Base-by-base conservation (phyloP, 768 basidiomycete genomes). In the Lactifluus echinatus region DNA sequence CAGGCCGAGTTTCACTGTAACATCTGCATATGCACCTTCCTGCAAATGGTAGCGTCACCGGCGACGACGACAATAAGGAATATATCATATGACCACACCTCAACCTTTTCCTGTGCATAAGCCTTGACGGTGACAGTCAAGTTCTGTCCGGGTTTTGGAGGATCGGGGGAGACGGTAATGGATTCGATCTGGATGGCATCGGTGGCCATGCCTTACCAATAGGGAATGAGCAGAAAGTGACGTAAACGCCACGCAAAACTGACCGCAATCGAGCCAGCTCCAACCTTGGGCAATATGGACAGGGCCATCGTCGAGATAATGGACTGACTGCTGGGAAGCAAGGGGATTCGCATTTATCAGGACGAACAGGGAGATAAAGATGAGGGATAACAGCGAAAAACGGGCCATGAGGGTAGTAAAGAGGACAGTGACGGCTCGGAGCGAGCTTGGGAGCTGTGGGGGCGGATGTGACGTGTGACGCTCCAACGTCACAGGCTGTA, bases 21-120 rank as follows among this genome's bases (percentile, higher is more conserved):
- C 93, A 63, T 94, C 84, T 8, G 87, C 95, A 65, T 81, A 89
- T 37, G 95, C 89, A 5, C 96, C 96, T 4, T 93, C 85, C 94
- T 97, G 62, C 12, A 24, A 52, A n/a, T 2, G 12, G 26, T 36
- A 65, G 39, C 24, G 3, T 26, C 29, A 45, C 50, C 33, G 23
- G 29, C 24, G 57, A 24, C n/a, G n/a, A n/a, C n/a, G 6, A 8
- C 21, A 29, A 23, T 43, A 49, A 12, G 50, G 15, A 31, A 51
- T 24, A 19, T 12, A 31, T 31, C 55, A 51, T 3, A 17, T 8
- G 55, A 21, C 14, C 29, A 52, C 74, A 94, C 94, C 74, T 87
- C 77, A 60, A 98, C 82, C 5, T 64, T 68, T 54, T 83, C 69
- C 7, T 69, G 63, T 2, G 84, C 87, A 2, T 64, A 66, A 3